Evolutionary conservation across 2,329 filamentous ascomycete genomes (phyloP), one percentile per base, ranked within the genome.

Genomic region (Mycosphaerella sp.): DNA sequence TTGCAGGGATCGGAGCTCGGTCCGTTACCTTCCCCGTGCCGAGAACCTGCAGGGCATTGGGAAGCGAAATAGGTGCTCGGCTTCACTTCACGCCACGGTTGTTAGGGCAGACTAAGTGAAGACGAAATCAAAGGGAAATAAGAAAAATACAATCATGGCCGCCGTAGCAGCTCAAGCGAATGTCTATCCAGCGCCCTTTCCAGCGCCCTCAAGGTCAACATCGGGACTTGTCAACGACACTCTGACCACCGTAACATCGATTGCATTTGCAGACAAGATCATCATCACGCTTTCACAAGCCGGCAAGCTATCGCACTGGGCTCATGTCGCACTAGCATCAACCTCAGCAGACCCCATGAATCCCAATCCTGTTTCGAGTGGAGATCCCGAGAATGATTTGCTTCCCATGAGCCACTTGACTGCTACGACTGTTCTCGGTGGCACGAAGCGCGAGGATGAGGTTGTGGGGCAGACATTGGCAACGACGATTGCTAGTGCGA

Each of bases 251-350:
- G 84, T 88, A 34, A 84, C 82, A 39, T 79, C 79, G 9, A 76
- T 90, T 51, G 82, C 78, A 64, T 97, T 97, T 72, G 79, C 84
- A 7, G 93, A 97, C 78, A 95, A 89, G 72, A 89, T 98, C 64
- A 74, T 98, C 64, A 76, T 98, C 59, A 96, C 90, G 1, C 80
- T 97, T 56, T 88, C 87, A 0, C 93, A 97, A 73, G 81, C 85
- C 57, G 92, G 91, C 6, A 81, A 85, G 55, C 74, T 97, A 45
- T 87, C 88, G 17, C 93, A 97, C 78, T 98, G 93, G 93, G 90
- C 96, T 17, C 87, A 93, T 74, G 87, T 95, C 0, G 86, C 88
- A 0, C 79, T 95, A 21, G 80, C 82, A n/a, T 78, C 81, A 29
- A 79, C 84, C 2, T 76, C 83, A n/a, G 78, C 81, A 14, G 79